Evolutionary conservation across 805 yeast genomes (phyloP).

Genomic region (Yarrowia sp.): DNA sequence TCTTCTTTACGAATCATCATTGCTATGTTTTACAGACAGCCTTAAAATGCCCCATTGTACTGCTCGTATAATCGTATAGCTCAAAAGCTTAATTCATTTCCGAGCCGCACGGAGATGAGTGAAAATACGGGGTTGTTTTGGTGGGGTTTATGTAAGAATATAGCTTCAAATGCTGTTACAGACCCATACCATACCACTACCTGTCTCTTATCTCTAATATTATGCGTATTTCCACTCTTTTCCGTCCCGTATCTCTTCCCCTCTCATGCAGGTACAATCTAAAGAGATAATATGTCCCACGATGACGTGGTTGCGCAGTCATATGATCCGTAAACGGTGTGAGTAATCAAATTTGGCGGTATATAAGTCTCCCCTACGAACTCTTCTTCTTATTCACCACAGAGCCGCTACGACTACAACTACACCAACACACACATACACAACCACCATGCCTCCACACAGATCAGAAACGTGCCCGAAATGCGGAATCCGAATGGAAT

Average conservation of each 20-base stretch:
- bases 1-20: no score
- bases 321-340: neutral
- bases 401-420: no score
- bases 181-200: no score
- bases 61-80: no score
- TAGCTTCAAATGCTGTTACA: no score
- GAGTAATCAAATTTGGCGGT: neutral
- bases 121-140: no score
- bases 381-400: neutral
- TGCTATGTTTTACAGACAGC: no score
- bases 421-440: neutral
- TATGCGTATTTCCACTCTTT: neutral
- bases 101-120: no score
- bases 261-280: conserved; percentile 7
- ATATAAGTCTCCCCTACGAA: neutral
- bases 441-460: conserved; percentile 1
- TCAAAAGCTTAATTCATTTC: no score
- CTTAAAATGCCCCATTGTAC: no score
- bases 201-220: no score
- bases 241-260: neutral
- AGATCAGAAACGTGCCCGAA: conserved; percentile 7
- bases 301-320: neutral
- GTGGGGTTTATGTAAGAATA: no score
- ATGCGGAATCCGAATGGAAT: conserved; percentile 15
- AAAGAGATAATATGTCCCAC: neutral